A percentile compares a stretch with the other conserved stretches of the same genome.
Evolutionary conservation across 1,284 basidiomycete genomes (phyloP).

Genomic region (Malassezia sympodialis): DNA sequence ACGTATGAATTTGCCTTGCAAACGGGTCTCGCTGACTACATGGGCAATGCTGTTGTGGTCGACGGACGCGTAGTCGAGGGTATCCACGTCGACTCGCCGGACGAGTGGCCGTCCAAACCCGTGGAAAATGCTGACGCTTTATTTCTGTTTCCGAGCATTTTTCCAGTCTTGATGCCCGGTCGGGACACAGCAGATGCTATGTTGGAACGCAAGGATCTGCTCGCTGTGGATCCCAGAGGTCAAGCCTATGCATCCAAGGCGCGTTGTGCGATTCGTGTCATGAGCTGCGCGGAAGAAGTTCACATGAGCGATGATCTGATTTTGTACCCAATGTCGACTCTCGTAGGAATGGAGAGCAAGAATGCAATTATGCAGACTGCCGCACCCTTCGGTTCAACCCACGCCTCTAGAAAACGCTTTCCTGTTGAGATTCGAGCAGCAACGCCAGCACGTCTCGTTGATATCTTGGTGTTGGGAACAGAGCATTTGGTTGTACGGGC

Average conservation of each 20-base stretch:
- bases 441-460: conserved; percentile 32
- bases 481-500: conserved; percentile 27
- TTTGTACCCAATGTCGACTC: background rate
- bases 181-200: background rate
- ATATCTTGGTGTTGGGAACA: conserved; percentile 42
- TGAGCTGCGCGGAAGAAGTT: background rate
- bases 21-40: conserved; percentile 12
- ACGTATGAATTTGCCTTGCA: conserved; percentile 17
- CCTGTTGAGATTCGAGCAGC: conserved; percentile 20
- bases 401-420: background rate
- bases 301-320: conserved; percentile 1
- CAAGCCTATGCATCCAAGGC: background rate
- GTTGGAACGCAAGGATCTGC: background rate
- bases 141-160: background rate
- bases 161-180: conserved; percentile 4
- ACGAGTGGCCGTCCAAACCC: background rate
- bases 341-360: background rate
- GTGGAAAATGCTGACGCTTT: background rate
- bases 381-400: background rate
- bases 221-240: background rate
- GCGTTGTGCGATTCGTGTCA: background rate
- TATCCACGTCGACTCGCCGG: background rate
- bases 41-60: conserved; percentile 12
- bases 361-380: background rate
- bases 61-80: background rate